Base-by-base conservation (phyloP, 805 yeast species). In the Pichia gijzeniarum region DNA sequence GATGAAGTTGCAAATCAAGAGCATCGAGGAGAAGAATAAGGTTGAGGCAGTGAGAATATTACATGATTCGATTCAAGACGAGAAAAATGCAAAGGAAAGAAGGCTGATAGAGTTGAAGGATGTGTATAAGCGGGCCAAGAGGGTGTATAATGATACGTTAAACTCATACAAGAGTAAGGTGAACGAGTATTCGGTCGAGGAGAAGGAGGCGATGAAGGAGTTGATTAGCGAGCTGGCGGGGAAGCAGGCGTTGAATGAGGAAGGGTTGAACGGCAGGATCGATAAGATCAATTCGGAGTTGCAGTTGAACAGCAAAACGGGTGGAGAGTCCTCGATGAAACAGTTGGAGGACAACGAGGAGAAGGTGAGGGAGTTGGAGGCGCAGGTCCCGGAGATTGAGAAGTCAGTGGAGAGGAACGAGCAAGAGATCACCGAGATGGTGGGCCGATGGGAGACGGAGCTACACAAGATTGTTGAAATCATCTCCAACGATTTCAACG, bases 401-500 rank as follows among this genome's bases (percentile, higher is more conserved):
- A 45, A 53, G 1, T 47, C 70, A 18, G 74, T 81, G 10, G 53
- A 48, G 1, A 58, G 59, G 12, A 68, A 79, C 8, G 61, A 68
- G 28, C 51, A 45, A 0, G 13, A 53, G 5, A 46, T 48, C 2
- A 16, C 38, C 7, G 58, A 50, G 2, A 41, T 16, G 21, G 17
- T n/a, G 14, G 20, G 6, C 1, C n/a, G 9, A 14, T 84, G 96
- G 85, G 89, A 81, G 52, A 78, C 80, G 1, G 72, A 74, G 50
- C 64, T 91, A 21, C 70, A 74, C 4, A 54, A 53, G 2, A 68
- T 85, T 38, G 77, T 86, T 0, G 51, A 53, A 2, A 61, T 66
- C 25, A 82, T 90, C 4, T 82, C 95, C 1, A 50, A 54, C 2
- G 78, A 80, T 45, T 93, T 90, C 63, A 67, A 83, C 13, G 67